These are phyloP conservation scores for Kregervanrija delftensis DNA, from an alignment of 805 yeast genomes.

Conservation along the genomic window DNA sequence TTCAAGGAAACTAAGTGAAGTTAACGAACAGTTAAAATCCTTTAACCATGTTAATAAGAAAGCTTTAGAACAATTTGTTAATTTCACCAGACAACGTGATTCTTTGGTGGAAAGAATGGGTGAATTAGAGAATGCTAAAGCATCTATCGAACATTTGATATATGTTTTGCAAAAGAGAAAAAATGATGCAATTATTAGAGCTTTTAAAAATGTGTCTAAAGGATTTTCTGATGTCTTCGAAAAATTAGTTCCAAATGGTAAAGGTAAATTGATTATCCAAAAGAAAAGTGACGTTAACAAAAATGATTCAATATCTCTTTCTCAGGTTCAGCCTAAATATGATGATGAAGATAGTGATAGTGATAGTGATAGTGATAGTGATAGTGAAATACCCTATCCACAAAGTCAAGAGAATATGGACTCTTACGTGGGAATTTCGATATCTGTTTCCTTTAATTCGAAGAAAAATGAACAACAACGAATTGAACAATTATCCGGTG, in stretches of 20 bases:
- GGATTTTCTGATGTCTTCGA: slow-evolving; percentile 73
- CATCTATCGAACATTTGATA: slow-evolving; percentile 68
- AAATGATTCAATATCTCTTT: slow-evolving; percentile 8
- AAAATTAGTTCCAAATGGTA: slow-evolving; percentile 76
- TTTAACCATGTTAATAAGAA: slow-evolving; percentile 80
- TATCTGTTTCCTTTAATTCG: slow-evolving; percentile 84
- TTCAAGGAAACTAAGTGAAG: slow-evolving; percentile 43
- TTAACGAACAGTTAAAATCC: slow-evolving; percentile 51
- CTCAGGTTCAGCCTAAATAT: slow-evolving; percentile 5
- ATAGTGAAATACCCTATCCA: slow-evolving; percentile 13
- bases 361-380: slow-evolving; percentile 15
- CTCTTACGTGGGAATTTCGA: slow-evolving; percentile 73
- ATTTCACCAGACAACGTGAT: slow-evolving; percentile 66
- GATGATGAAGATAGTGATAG: slow-evolving; percentile 19
- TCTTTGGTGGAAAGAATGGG: slow-evolving; percentile 56
- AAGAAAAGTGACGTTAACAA: slow-evolving; percentile 23
- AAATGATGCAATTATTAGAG: slow-evolving; percentile 70
- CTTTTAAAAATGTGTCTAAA: slow-evolving; percentile 69
- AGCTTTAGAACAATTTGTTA: slow-evolving; percentile 76
- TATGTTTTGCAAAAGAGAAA: slow-evolving; percentile 67
- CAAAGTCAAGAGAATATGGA: slow-evolving; percentile 31
- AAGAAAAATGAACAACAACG: slow-evolving; percentile 77
- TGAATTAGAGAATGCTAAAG: slow-evolving; percentile 65
- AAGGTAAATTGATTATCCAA: slow-evolving; percentile 66
- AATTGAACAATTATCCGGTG: slow-evolving; percentile 91